Base-by-base conservation (phyloP, 1,284 basidiomycete species). In the Heterobasidion annosum region DNA sequence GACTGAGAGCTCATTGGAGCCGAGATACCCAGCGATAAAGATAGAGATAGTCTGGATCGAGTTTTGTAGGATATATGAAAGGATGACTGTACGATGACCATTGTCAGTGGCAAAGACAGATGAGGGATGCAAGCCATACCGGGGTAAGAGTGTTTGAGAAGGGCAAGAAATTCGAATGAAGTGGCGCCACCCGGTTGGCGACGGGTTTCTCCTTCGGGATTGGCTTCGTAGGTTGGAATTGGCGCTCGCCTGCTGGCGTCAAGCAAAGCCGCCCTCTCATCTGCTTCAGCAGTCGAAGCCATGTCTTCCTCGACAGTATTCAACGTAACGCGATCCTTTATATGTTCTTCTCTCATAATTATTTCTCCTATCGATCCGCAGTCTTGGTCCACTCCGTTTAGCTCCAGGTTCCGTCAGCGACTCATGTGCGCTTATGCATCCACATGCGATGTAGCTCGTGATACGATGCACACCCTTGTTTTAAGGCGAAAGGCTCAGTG, bases 61-160 rank as follows among this genome's bases (percentile, higher is more conserved):
- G 62, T 86, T 85, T 67, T 88, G 86, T 10, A 88, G 70, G 40
- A 78, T 75, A 66, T 88, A 88, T 0, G 85, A 82, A 46, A 83
- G 63, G 56, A 82, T 79, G 8, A 82, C 81, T 81, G 58, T 42
- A 25, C 15, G 16, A 34, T 10, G 34, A 12, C 5, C 35, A 19
- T 16, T 10, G 42, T 25, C 42, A 33, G 37, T 6, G n/a, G 34
- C 37, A 1, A 32, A 25, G 8, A 32, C 18, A 40, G 45, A 12
- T 34, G n/a, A 47, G 19, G 12, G 18, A 34, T 44, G 18, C 9
- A 15, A 42, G 46, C 44, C 55, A 34, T 10, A 62, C 61, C 61
- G 4, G 61, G 61, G 15, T 55, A 34, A n/a, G 61, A 62, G 48
- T 60, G 54, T 33, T 51, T 57, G 45, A 56, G 51, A 16, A 62